These are phyloP conservation scores for Russula sp. DNA, from an alignment of 768 basidiomycete species.

Conservation along the genomic window DNA sequence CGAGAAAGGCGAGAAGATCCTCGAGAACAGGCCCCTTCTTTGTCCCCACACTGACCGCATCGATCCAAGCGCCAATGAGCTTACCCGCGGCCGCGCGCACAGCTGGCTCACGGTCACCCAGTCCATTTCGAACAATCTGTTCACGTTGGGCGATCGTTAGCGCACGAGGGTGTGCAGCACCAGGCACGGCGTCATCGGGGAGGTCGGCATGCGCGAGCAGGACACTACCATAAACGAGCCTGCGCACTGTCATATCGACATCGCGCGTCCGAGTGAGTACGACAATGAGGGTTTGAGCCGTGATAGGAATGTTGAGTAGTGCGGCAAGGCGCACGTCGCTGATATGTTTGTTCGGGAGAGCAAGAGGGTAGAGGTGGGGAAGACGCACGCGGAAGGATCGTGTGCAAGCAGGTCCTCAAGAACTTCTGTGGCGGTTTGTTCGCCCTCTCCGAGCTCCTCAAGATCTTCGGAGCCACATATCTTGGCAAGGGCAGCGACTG, in stretches of 20 bases:
- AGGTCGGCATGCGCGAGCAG: constrained; percentile 44
- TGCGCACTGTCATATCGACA: constrained; percentile 69
- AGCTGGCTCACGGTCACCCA: constrained; percentile 76
- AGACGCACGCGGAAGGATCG: constrained; percentile 73
- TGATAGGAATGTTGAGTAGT: constrained; percentile 66
- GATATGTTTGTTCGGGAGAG: constrained; percentile 8
- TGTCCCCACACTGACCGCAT: constrained; percentile 44
- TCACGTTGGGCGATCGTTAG: constrained; percentile 74
- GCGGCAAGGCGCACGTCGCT: constrained; percentile 87
- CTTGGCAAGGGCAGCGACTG: constrained; percentile 74
- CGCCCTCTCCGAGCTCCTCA: constrained; percentile 50
- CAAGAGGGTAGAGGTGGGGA: not conserved
- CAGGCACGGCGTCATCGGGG: constrained; percentile 33
- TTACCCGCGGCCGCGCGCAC: constrained; percentile 72
- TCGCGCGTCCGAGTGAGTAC: constrained; percentile 80
- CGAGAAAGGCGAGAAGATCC: constrained; percentile 49
- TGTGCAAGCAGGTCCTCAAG: constrained; percentile 63
- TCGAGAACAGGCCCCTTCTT: constrained; percentile 41
- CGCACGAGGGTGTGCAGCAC: constrained; percentile 59
- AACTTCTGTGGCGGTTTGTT: constrained; percentile 54
- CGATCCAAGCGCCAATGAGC: constrained; percentile 75
- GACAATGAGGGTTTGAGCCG: constrained; percentile 51
- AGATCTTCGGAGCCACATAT: constrained; percentile 69
- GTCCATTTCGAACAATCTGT: constrained; percentile 72
- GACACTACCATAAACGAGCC: constrained; percentile 62